Evolutionary conservation across 129 eudicot species (phyloP).

Genomic region (Scalesia atractyloides): DNA sequence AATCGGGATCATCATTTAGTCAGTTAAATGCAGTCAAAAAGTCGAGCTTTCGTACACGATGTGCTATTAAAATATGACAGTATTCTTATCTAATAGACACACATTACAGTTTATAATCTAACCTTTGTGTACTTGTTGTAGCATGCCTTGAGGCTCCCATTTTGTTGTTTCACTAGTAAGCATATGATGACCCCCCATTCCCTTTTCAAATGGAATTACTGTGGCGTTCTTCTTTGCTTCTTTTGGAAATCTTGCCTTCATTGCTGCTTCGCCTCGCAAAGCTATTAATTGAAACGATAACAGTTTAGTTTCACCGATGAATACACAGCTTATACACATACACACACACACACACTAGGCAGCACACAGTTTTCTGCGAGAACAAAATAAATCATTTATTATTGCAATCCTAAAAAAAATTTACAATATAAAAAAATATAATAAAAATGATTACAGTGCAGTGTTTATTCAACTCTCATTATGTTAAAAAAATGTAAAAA

Average conservation of each 20-base stretch:
- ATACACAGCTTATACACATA: neutral
- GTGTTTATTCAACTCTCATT: no score
- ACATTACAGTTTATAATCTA: neutral
- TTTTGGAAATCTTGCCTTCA: constrained; percentile 73
- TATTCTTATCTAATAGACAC: neutral
- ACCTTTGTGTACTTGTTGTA: constrained; percentile 78
- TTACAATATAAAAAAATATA: no score
- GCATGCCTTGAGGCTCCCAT: constrained; percentile 67
- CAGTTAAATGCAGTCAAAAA: constrained; percentile 7
- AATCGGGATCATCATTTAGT: neutral
- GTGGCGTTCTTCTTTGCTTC: constrained; percentile 73
- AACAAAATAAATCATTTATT: no score
- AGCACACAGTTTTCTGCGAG: no score
- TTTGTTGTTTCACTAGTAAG: constrained; percentile 40
- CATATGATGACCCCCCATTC: constrained; percentile 45
- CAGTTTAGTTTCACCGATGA: neutral
- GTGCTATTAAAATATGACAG: neutral
- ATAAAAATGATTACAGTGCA: no score
- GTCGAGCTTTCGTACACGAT: constrained; percentile 2
- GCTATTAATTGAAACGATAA: constrained; percentile 41
- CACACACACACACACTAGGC: no score
- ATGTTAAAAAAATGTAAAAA: no score
- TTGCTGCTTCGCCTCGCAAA: constrained; percentile 80
- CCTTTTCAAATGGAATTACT: constrained; percentile 74
- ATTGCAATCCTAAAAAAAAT: no score